These are phyloP conservation scores for Naganishia sp. DNA, from an alignment of 1,284 basidiomycete species.

Conservation along the genomic window DNA sequence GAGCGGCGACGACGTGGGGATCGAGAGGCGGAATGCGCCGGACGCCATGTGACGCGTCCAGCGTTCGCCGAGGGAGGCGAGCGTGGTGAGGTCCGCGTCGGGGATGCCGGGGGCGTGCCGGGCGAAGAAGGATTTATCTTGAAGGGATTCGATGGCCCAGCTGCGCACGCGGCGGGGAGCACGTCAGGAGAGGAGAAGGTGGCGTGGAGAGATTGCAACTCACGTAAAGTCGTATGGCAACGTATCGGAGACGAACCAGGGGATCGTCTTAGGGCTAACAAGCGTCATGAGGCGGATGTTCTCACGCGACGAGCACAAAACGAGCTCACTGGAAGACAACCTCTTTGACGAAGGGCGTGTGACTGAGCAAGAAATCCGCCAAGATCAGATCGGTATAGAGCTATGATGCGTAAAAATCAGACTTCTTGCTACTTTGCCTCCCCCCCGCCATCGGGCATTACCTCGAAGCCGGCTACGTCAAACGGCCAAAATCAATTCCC, in stretches of 20 bases:
- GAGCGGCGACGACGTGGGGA: constrained; percentile 66
- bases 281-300: constrained; percentile 3
- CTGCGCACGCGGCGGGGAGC: constrained; percentile 32
- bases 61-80: constrained; percentile 66
- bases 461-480: constrained; percentile 79
- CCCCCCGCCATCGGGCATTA: constrained; percentile 42
- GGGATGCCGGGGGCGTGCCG: constrained; percentile 58
- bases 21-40: constrained; percentile 73
- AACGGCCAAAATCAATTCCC: background rate
- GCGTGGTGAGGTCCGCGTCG: constrained; percentile 42
- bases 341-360: constrained; percentile 75
- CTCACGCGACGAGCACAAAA: background rate
- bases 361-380: constrained; percentile 88
- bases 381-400: constrained; percentile 91
- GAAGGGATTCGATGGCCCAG: constrained; percentile 57
- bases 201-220: constrained; percentile 51
- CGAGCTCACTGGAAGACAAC: constrained; percentile 80
- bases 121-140: constrained; percentile 60
- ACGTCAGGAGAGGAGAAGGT: constrained; percentile 6
- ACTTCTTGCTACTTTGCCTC: background rate
- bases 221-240: constrained; percentile 72
- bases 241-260: constrained; percentile 80
- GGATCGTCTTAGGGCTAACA: constrained; percentile 36
- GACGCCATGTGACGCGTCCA: constrained; percentile 71
- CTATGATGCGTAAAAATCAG: constrained; percentile 53